Evolutionary conservation across 768 basidiomycete species (phyloP), one percentile per base, ranked within the genome.

Genomic region (Mycena filopes): DNA sequence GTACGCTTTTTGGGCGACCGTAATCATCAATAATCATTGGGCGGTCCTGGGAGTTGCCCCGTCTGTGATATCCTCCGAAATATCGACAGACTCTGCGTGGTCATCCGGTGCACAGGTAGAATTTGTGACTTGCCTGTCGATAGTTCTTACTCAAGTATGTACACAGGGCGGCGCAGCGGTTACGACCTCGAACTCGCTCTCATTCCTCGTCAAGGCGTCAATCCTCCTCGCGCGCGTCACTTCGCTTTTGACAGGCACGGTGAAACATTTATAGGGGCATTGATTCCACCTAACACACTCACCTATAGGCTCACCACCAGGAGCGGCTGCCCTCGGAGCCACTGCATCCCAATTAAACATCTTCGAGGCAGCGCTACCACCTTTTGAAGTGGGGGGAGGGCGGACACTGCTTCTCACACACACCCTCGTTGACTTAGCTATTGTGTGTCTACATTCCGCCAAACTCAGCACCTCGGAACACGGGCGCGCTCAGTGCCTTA

Each of bases 1-100:
- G 15, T n/a, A 62, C 23, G 67, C 63, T 7, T 68, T 65, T 25
- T 68, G 67, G 67, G 55, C 59, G 10, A 46, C 49, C 9, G 49
- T 65, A 0, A 48, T 61, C 13, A 12, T 68, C 2, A 65, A 65
- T 21, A 65, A 65, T 16, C 42, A 21, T 21, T 68, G 67, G 67
- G 59, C 57, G 63, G 46, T 9, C 47, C 40, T 2, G 26, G 48
- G 13, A 49, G 63, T 4, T 33, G n/a, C 36, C 3, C 43, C 53
- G 16, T 65, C 63, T 6, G 18, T 38, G 13, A 28, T 68, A 16
- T 55, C 59, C 0, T 51, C 55, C 28, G 36, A 38, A 15, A 63
- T 49, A 13, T n/a, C 5, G 3, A 29, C 62, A 1, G 55, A 68
- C 21, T 57, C 55, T 20, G 59, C 67, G 28, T 68, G 63, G 59